phyloP scores from a whole-genome alignment of 768 basidiomycete genomes.

The Lepiota subincarnata region DNA sequence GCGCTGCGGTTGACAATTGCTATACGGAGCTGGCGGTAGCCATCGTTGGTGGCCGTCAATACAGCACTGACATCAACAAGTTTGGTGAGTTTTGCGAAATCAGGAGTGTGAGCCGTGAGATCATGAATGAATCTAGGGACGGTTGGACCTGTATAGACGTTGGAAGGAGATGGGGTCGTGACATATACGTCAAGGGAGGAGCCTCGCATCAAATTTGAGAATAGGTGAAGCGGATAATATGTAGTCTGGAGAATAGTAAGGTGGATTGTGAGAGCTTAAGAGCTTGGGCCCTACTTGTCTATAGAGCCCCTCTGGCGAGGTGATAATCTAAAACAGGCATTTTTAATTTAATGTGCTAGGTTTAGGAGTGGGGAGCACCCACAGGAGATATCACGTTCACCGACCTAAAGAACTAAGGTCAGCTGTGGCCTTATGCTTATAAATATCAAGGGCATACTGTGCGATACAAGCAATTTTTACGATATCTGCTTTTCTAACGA shows the following conservation, averaged over 20 bases:
- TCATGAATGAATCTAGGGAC: slow-evolving; percentile 49
- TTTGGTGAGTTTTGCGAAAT: slow-evolving; percentile 33
- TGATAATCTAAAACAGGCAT: slow-evolving; percentile 33
- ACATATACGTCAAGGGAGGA: slow-evolving; percentile 36
- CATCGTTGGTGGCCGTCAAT: slow-evolving; percentile 23
- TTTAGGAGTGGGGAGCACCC: slow-evolving; percentile 9
- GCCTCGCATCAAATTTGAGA: slow-evolving; percentile 55
- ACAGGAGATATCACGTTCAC: slow-evolving; percentile 48
- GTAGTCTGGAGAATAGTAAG: slow-evolving; percentile 35
- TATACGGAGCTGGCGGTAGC: slow-evolving; percentile 37
- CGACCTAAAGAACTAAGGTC: slow-evolving; percentile 19
- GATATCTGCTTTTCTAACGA: slow-evolving; percentile 54
- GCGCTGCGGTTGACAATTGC: slow-evolving; percentile 52
- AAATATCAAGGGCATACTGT: slow-evolving; percentile 35
- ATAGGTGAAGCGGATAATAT: slow-evolving; percentile 48
- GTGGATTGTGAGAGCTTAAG: not conserved
- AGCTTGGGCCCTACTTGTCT: slow-evolving; percentile 21
- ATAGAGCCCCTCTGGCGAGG: slow-evolving; percentile 39
- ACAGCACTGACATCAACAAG: slow-evolving; percentile 48
- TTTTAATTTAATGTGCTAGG: not conserved
- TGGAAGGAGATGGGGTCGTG: slow-evolving; percentile 20
- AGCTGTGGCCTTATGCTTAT: not conserved
- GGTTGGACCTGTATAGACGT: slow-evolving; percentile 39
- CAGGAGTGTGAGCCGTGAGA: slow-evolving; percentile 29
- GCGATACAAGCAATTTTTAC: slow-evolving; percentile 61